Conservation (phyloP, 495 filamentous ascomycete genomes). For the Cryomyces minteri region DNA sequence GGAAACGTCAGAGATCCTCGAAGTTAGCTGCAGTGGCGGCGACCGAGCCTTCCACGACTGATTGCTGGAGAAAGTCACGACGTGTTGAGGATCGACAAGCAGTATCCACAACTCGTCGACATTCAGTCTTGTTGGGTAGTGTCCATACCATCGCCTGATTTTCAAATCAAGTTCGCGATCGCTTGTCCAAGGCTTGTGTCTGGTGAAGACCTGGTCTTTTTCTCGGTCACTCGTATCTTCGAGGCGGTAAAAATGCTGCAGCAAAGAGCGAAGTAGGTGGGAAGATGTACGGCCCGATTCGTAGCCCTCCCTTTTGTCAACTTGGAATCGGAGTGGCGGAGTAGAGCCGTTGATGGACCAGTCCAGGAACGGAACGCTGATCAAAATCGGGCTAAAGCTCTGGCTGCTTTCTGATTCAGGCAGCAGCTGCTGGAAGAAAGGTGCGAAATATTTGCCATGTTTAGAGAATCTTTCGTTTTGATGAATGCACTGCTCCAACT, state of each 20-base stretch:
- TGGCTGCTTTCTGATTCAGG: background rate
- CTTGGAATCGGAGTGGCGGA: constrained; percentile 20
- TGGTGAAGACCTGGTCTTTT: constrained; percentile 17
- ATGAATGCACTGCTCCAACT: constrained; percentile 14
- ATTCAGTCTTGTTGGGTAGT: constrained; percentile 19
- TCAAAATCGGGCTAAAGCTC: constrained; percentile 11
- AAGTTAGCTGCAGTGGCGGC: constrained; percentile 19
- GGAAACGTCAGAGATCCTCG: constrained; percentile 19
- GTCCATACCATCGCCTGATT: constrained; percentile 22
- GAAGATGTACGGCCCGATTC: constrained; percentile 14
- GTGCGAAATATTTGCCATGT: constrained; percentile 22
- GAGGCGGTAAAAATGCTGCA: constrained; percentile 22
- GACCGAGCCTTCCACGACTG: constrained; percentile 22
- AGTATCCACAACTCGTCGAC: constrained; percentile 25
- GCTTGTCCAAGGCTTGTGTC: constrained; percentile 20
- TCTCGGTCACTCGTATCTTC: constrained; percentile 23
- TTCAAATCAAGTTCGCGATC: constrained; percentile 21
- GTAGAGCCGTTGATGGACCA: constrained; percentile 16
- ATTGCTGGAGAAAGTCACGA: constrained; percentile 23
- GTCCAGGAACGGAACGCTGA: constrained; percentile 22
- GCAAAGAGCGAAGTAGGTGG: constrained; percentile 17
- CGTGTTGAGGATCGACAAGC: constrained; percentile 16
- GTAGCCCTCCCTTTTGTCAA: constrained; percentile 20
- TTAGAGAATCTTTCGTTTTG: constrained; percentile 22
- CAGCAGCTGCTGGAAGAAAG: constrained; percentile 16